Evolutionary conservation across 768 basidiomycete species (phyloP).

Genomic region (Tephrocybe sp.): DNA sequence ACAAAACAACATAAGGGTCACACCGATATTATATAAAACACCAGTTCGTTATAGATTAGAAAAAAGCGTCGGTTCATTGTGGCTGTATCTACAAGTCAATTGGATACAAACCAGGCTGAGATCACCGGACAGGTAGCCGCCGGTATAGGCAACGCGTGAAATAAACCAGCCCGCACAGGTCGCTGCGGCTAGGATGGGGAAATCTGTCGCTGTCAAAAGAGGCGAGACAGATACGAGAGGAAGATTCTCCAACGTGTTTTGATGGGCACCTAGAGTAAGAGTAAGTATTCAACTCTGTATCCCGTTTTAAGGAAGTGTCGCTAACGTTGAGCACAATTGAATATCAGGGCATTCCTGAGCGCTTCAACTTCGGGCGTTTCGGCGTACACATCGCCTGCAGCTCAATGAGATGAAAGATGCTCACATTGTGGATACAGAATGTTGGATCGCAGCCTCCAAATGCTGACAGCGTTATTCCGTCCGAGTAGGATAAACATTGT

Average conservation of each 20-base stretch:
- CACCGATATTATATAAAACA: slow-evolving; percentile 14
- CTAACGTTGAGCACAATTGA: slow-evolving; percentile 74
- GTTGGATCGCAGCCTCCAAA: slow-evolving; percentile 48
- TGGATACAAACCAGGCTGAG: slow-evolving; percentile 34
- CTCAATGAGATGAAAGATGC: slow-evolving; percentile 15
- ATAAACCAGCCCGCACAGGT: slow-evolving; percentile 38
- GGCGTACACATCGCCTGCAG: slow-evolving; percentile 49
- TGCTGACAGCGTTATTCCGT: slow-evolving; percentile 40
- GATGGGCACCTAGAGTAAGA: slow-evolving; percentile 55
- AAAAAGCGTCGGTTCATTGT: background rate
- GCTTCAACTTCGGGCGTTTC: slow-evolving; percentile 57
- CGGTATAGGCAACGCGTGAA: slow-evolving; percentile 41
- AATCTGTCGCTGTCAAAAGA: slow-evolving; percentile 36
- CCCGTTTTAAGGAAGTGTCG: background rate
- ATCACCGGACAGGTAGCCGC: slow-evolving; percentile 42
- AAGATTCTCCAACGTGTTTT: slow-evolving; percentile 56
- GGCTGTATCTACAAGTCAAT: background rate
- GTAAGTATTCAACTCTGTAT: background rate
- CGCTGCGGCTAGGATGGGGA: slow-evolving; percentile 37
- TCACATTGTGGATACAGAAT: slow-evolving; percentile 67
- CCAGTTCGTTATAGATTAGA: slow-evolving; percentile 19
- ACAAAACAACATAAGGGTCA: no score
- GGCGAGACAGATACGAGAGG: slow-evolving; percentile 46
- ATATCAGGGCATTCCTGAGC: slow-evolving; percentile 50
- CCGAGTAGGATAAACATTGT: slow-evolving; percentile 48